phyloP scores from a whole-genome alignment of 2,329 filamentous ascomycete species.

The Claviceps sp. region DNA sequence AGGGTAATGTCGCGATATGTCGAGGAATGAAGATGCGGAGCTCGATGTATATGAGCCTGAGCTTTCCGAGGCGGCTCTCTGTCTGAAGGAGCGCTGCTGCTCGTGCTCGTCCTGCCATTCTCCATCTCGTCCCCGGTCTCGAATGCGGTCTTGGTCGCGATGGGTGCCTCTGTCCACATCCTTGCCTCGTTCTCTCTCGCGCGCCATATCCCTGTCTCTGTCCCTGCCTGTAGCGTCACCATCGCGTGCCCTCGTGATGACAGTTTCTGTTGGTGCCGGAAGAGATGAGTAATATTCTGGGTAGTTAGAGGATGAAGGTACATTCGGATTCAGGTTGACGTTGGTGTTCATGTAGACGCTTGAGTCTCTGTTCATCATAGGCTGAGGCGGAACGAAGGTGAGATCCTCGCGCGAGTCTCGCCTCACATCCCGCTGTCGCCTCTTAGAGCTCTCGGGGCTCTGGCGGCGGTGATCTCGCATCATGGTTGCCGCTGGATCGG shows the following conservation, averaged over 20 bases:
- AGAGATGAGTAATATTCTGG: conserved; percentile 4
- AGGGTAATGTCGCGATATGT: conserved; percentile 47
- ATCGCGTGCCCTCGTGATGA: conserved; percentile 3
- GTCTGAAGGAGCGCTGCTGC: conserved; percentile 4
- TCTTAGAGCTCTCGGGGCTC: conserved; percentile 41
- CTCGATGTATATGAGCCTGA: conserved; percentile 28
- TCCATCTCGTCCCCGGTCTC: not conserved
- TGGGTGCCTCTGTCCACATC: not conserved
- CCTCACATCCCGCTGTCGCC: conserved; percentile 27
- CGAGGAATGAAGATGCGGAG: conserved; percentile 47
- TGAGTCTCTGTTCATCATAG: conserved; percentile 6
- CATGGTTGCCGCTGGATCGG: conserved; percentile 26
- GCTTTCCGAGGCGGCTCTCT: conserved; percentile 17
- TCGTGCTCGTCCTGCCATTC: conserved; percentile 7
- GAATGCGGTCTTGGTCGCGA: not conserved
- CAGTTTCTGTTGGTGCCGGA: conserved; percentile 5
- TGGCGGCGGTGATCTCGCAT: conserved; percentile 42
- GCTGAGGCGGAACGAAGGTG: conserved; percentile 9
- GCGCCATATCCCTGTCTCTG: not conserved
- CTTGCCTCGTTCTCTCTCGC: not conserved
- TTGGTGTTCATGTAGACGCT: conserved; percentile 5
- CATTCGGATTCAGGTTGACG: conserved; percentile 3
- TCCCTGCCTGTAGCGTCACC: not conserved
- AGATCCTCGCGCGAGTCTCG: conserved; percentile 19
- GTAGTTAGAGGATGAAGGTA: not conserved